Evolutionary conservation across 2,329 filamentous ascomycete genomes (phyloP).

Genomic region (Cryphonectria nitschkei): DNA sequence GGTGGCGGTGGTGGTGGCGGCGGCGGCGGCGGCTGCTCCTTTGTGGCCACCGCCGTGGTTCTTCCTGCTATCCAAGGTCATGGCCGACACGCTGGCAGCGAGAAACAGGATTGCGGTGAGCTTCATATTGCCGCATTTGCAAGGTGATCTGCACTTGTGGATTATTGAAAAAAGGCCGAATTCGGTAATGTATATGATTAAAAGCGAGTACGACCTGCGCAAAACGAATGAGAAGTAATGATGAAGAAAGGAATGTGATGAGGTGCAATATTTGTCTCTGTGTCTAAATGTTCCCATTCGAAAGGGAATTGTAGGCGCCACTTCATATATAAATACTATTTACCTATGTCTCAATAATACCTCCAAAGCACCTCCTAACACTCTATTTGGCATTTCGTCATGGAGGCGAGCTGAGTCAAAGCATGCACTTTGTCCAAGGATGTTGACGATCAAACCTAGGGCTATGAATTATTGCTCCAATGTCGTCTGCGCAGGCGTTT

Average conservation of each 20-base stretch:
- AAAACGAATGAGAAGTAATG: conserved; percentile 8
- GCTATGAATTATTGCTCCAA: neutral
- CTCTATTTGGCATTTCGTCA: neutral
- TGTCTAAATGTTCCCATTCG: neutral
- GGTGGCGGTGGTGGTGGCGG: neutral
- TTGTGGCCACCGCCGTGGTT: neutral
- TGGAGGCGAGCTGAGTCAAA: neutral
- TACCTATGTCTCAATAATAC: neutral
- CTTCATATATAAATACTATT: neutral
- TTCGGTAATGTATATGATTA: neutral
- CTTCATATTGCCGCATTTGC: conserved; percentile 11
- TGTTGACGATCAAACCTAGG: conserved; percentile 1
- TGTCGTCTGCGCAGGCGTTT: neutral
- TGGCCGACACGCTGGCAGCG: conserved; percentile 14
- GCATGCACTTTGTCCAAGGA: neutral
- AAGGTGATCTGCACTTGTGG: neutral
- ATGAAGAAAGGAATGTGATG: neutral
- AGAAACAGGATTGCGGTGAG: conserved; percentile 12
- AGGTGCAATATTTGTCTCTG: neutral
- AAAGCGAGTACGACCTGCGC: conserved; percentile 19
- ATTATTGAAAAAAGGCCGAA: neutral
- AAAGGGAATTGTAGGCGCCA: neutral
- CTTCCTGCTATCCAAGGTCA: conserved; percentile 8
- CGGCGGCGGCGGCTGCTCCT: neutral
- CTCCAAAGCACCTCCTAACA: neutral